Percentiles rank a stretch among this genome's conserved stretches.
Conservation (phyloP, 1,139 yeast genomes). For the Debaryomyces nepalensis region DNA sequence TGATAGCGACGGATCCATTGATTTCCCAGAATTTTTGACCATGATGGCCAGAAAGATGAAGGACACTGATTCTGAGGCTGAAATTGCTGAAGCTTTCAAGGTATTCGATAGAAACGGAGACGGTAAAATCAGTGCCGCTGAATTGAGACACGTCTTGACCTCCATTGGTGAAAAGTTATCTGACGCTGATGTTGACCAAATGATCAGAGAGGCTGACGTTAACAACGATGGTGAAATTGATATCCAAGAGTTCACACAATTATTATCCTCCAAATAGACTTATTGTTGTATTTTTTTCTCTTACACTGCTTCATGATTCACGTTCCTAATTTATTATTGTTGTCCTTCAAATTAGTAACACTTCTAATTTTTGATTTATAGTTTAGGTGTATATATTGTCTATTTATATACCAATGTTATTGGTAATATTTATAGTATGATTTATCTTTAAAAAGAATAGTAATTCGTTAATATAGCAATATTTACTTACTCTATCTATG, state of each 20-base stretch:
- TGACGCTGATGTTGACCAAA: conserved; percentile 95
- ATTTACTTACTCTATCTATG: not conserved
- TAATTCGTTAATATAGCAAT: conserved; percentile 1
- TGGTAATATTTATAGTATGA: not conserved
- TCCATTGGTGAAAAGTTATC: conserved; percentile 95
- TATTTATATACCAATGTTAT: conserved; percentile 2
- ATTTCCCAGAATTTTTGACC: conserved; percentile 82
- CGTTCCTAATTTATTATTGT: conserved; percentile 2
- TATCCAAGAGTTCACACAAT: conserved; percentile 90
- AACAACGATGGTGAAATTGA: conserved; percentile 96
- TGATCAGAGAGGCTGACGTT: conserved; percentile 94
- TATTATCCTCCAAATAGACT: conserved; percentile 56
- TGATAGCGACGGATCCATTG: conserved; percentile 93
- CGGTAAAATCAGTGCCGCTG: conserved; percentile 95
- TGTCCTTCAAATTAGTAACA: not conserved
- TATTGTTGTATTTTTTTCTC: not conserved
- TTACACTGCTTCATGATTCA: conserved; percentile 2
- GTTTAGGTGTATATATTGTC: not conserved
- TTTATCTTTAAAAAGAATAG: not conserved
- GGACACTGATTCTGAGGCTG: conserved; percentile 96
- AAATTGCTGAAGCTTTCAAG: conserved; percentile 95
- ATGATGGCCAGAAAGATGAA: conserved; percentile 96
- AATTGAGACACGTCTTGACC: conserved; percentile 92
- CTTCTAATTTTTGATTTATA: conserved; percentile 1
- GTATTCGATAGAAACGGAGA: conserved; percentile 94